A percentile compares a stretch with the other conserved stretches of the same genome.
phyloP scores from a whole-genome alignment of 2,329 filamentous ascomycete species.

The Aspergillus texensis region DNA sequence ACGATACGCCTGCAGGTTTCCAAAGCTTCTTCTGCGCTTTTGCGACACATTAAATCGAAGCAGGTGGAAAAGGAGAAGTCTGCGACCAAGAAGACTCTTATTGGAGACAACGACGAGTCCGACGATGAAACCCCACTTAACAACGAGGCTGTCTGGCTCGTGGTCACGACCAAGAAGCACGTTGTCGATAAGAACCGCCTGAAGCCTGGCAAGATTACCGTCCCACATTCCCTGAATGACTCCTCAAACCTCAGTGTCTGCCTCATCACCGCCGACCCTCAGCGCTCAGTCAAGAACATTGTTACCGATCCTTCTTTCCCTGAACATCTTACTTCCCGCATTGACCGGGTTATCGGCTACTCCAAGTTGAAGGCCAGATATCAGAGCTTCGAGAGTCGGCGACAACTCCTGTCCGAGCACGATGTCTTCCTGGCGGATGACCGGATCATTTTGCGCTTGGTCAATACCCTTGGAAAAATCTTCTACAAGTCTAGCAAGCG shows the following conservation, averaged over 20 bases:
- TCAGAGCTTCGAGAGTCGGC: constrained; percentile 82
- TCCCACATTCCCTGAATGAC: constrained; percentile 75
- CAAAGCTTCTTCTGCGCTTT: constrained; percentile 62
- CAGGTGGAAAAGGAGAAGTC: constrained; percentile 51
- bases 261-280: constrained; percentile 79
- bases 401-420: constrained; percentile 82
- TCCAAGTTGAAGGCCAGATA: constrained; percentile 87
- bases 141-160: constrained; percentile 61
- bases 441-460: constrained; percentile 72
- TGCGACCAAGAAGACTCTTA: constrained; percentile 57
- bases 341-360: constrained; percentile 77
- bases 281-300: constrained; percentile 88
- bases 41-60: constrained; percentile 59
- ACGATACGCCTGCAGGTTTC: constrained; percentile 49
- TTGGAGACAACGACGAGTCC: constrained; percentile 51
- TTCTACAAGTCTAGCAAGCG: constrained; percentile 91
- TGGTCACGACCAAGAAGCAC: constrained; percentile 67
- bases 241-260: constrained; percentile 72
- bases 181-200: constrained; percentile 73
- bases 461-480: constrained; percentile 80
- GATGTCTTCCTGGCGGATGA: constrained; percentile 95
- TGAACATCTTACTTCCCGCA: constrained; percentile 64
- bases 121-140: constrained; percentile 48
- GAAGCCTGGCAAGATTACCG: constrained; percentile 78
- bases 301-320: constrained; percentile 75